phyloP scores from a whole-genome alignment of 148 eudicot species.

The Arbutus unedo region DNA sequence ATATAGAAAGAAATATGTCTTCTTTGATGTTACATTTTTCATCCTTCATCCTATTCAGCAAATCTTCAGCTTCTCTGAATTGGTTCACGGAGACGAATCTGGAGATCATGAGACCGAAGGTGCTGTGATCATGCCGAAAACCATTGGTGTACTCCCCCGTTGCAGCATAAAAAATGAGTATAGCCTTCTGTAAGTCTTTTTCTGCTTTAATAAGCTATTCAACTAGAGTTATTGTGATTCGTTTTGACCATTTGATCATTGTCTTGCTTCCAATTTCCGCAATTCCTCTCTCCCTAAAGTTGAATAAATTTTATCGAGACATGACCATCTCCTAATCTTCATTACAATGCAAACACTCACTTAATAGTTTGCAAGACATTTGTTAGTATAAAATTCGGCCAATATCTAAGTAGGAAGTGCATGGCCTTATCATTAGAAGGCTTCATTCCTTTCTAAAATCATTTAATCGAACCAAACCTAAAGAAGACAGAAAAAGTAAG shows the following conservation, averaged over 20 bases:
- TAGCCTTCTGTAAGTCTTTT: conserved; percentile 62
- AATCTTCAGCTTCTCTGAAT: conserved; percentile 71
- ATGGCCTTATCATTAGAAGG: too few relatives aligned
- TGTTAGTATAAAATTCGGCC: background rate
- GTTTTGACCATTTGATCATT: conserved; percentile 70
- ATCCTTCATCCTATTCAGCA: conserved; percentile 76
- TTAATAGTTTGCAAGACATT: background rate
- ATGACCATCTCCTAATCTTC: background rate
- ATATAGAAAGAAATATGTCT: too few relatives aligned
- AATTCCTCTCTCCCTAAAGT: background rate
- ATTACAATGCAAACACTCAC: background rate
- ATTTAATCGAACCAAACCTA: too few relatives aligned
- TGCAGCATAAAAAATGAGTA: conserved; percentile 70
- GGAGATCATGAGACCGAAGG: too few relatives aligned
- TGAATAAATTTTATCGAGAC: background rate
- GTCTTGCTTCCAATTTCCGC: conserved; percentile 42
- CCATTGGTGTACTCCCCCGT: conserved; percentile 77
- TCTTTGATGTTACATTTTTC: conserved; percentile 59
- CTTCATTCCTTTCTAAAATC: too few relatives aligned
- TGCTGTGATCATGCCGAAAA: conserved; percentile 64
- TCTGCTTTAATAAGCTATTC: conserved; percentile 69
- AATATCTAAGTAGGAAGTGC: background rate
- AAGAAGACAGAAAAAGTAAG: too few relatives aligned
- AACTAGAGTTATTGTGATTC: conserved; percentile 57
- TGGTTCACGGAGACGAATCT: conserved; percentile 67